Conservation (phyloP, 345 rosid genomes). For the Populus nigra region DNA sequence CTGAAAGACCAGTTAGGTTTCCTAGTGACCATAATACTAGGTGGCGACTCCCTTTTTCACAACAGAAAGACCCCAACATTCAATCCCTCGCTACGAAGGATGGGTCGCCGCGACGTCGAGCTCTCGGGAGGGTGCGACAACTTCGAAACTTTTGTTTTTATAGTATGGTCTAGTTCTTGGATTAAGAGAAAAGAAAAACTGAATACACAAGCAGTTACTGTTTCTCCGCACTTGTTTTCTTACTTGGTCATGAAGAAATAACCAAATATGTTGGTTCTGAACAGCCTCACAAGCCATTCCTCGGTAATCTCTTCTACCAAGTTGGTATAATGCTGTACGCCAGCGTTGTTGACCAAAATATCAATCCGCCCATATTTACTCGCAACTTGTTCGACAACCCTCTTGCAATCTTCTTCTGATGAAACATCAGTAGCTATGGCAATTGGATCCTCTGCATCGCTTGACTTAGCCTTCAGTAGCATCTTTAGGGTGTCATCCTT, state of each 20-base stretch:
- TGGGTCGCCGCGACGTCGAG: no score
- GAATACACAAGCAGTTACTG: no score
- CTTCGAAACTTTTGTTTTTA: no score
- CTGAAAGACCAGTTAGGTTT: no score
- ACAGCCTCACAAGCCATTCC: slow-evolving; percentile 2
- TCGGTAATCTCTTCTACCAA: background rate
- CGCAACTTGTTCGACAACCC: slow-evolving; percentile 3
- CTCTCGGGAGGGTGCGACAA: no score
- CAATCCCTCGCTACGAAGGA: no score
- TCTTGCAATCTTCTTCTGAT: slow-evolving; percentile 8
- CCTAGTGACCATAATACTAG: no score
- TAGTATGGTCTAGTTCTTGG: no score
- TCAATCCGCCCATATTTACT: slow-evolving; percentile 4
- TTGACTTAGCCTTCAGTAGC: background rate
- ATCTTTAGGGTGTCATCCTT: background rate
- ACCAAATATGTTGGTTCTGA: slow-evolving; percentile 10
- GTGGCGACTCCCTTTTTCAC: no score
- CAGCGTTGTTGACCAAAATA: slow-evolving; percentile 6
- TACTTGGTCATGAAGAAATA: slow-evolving; percentile 11
- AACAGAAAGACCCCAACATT: no score
- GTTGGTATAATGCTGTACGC: background rate
- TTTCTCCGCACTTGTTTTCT: no score
- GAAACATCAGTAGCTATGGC: slow-evolving; percentile 1
- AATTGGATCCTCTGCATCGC: slow-evolving; percentile 5
- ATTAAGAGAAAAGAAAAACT: no score